Base-by-base conservation (phyloP, 169 alveolate species). In the Plasmodium blacklocki region DNA sequence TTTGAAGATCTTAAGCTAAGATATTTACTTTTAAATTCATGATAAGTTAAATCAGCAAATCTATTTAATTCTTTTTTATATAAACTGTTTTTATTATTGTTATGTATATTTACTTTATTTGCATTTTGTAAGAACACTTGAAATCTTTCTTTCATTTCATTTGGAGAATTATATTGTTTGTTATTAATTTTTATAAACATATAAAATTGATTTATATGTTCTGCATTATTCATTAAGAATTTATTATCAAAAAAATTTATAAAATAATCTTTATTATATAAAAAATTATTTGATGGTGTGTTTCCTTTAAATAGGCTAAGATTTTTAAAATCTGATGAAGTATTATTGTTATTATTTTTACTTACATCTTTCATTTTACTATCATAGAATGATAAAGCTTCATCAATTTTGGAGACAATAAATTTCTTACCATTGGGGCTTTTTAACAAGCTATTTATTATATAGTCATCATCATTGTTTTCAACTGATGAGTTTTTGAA, bases 11-110 rank as follows among this genome's bases (percentile, higher is more conserved):
- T 72, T 6, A 21, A 15, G 12, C 21, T 75, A 21, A 63, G 19
- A 50, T 74, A 80, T 32, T 74, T 59, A 11, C 12, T 56, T 43
- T 52, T 52, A 76, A 93, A 93, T 67, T 93, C 94, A 32, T 74
- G 73, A 47, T 68, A 43, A 2, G 72, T 29, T 76, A 93, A 4
- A 47, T 93, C 96, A 18, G 89, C 92, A 66, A 92, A 92, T 43
- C 39, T 39, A 59, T 92, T 92, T 14, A 89, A 15, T 14, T 63
- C 92, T 89, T 59, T 89, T 32, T 50, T 71, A 68, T 58, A 93
- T 5, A 88, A 50, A 18, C 54, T 62, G 2, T 64, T 62, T 39
- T 39, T 39, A 23, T 39, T 66, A 58, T 52, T 49, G 21, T 93
- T 92, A 59, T 89, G 93, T 2, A 18, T 23, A 29, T 74, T 59